phyloP scores from a whole-genome alignment of 169 alveolate species.

The Cryptosporidium sp. region DNA sequence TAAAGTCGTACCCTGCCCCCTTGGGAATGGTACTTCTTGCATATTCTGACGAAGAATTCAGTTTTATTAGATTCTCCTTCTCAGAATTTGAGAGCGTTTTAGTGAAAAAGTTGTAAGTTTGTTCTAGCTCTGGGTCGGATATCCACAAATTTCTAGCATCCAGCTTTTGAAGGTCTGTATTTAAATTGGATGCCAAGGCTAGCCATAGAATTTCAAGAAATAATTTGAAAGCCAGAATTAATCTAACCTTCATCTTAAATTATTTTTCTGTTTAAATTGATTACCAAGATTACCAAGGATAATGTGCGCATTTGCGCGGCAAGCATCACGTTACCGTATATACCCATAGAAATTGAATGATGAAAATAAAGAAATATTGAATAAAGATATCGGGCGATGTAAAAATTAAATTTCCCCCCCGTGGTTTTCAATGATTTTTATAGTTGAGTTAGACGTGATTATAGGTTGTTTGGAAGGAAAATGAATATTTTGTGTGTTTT shows the following conservation, averaged over 20 bases:
- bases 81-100: constrained; percentile 27
- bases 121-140: not conserved
- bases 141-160: not conserved
- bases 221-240: not conserved
- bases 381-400: too few species aligned
- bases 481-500: not conserved
- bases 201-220: not conserved
- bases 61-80: not conserved
- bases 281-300: not conserved
- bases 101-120: not conserved
- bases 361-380: not conserved
- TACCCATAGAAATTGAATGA: not conserved
- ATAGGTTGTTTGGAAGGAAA: not conserved
- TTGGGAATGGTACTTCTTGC: constrained; percentile 13
- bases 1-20: constrained; percentile 16
- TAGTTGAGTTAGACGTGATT: too few species aligned
- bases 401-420: too few species aligned
- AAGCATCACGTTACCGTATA: constrained; percentile 23
- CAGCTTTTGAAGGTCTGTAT: not conserved
- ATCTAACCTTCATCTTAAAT: not conserved
- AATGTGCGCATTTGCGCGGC: constrained; percentile 44
- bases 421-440: too few species aligned
- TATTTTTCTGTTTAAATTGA: not conserved
- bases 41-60: constrained; percentile 13
- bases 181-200: not conserved